Evolutionary conservation across 441 rosid genomes (phyloP).

Genomic region (Adansonia gregorii): DNA sequence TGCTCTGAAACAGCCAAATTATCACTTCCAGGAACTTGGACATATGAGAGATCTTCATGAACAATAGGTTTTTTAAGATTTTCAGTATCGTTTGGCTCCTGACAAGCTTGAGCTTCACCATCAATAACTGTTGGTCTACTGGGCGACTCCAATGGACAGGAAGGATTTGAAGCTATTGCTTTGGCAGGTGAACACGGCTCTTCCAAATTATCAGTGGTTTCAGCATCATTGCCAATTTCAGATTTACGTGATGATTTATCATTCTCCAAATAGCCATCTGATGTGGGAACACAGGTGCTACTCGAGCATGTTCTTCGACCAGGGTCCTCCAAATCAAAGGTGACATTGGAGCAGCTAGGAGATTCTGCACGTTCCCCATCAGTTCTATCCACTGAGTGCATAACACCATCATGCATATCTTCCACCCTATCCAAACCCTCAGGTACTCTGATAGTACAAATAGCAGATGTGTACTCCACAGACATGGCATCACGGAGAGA

Average conservation of each 20-base stretch:
- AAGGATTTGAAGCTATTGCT: conserved; percentile 37
- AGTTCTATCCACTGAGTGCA: conserved; percentile 29
- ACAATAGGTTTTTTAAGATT: conserved; percentile 19
- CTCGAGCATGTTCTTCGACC: conserved; percentile 31
- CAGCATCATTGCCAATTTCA: conserved; percentile 34
- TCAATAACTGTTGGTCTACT: conserved; percentile 38
- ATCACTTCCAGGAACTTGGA: conserved; percentile 24
- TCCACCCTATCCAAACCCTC: conserved; percentile 42
- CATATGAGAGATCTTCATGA: conserved; percentile 33
- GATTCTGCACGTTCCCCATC: conserved; percentile 45
- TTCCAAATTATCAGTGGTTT: conserved; percentile 33
- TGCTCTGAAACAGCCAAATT: conserved; percentile 33
- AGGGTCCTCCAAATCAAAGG: conserved; percentile 44
- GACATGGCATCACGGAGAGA: conserved; percentile 35
- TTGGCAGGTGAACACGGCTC: conserved; percentile 28
- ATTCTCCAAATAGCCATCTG: conserved; percentile 35
- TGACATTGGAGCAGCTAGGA: conserved; percentile 50
- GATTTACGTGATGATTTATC: conserved; percentile 36
- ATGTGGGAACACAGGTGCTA: conserved; percentile 22
- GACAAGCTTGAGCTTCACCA: conserved; percentile 45
- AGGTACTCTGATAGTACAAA: conserved; percentile 33
- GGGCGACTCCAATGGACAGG: conserved; percentile 39
- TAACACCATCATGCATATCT: conserved; percentile 34
- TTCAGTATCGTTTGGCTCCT: conserved; percentile 37
- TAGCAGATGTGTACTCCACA: conserved; percentile 36